phyloP scores from a whole-genome alignment of 2,329 filamentous ascomycete genomes.

The Fusarium sp. region DNA sequence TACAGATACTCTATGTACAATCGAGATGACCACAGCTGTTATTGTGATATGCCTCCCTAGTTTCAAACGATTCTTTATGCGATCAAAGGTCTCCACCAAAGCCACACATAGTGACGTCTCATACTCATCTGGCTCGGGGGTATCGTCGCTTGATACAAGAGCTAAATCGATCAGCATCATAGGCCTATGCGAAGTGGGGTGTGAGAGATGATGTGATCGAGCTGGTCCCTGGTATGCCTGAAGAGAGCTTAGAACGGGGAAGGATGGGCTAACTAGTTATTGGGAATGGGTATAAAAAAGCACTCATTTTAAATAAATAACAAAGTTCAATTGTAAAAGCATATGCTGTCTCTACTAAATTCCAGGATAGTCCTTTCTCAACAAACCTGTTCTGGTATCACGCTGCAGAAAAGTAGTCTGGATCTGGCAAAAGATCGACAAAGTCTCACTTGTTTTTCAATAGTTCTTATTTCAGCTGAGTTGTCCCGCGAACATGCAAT shows the following conservation, averaged over 20 bases:
- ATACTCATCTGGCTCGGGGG: background rate
- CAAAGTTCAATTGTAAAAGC: no score
- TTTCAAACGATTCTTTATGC: conserved; percentile 3
- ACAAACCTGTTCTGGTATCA: no score
- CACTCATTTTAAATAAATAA: no score
- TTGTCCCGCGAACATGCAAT: background rate
- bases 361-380: no score
- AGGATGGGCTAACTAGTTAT: no score
- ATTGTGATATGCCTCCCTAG: conserved; percentile 23
- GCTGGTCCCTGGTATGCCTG: no score
- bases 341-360: no score
- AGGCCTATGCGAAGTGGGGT: conserved; percentile 21
- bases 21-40: conserved; percentile 19
- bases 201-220: conserved; percentile 24
- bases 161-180: background rate
- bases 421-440: background rate
- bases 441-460: background rate
- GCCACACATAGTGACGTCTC: background rate
- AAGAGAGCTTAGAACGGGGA: no score
- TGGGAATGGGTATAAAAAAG: no score
- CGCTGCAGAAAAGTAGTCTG: no score
- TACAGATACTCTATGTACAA: conserved; percentile 9
- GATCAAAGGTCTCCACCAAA: background rate
- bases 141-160: background rate
- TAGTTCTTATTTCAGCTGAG: background rate